phyloP scores from a whole-genome alignment of 139 green algal genomes.

The Raphidocelis subcapitata region DNA sequence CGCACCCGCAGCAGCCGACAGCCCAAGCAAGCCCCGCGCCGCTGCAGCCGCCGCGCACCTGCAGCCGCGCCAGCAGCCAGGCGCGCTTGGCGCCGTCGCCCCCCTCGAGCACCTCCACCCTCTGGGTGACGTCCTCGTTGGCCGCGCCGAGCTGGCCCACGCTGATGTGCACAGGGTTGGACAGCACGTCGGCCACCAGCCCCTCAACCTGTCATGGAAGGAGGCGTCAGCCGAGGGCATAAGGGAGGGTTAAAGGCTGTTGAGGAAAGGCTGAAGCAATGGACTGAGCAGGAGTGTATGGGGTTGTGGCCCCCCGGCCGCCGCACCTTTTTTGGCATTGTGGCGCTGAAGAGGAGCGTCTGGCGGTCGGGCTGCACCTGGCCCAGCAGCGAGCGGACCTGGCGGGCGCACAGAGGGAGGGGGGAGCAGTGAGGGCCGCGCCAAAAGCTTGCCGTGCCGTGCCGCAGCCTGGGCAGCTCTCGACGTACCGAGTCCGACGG shows the following conservation, averaged over 20 bases:
- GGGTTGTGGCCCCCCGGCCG: slow-evolving; percentile 31
- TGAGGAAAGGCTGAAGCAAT: slow-evolving; percentile 75
- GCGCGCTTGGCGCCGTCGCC: slow-evolving; percentile 62
- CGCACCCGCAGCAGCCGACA: no score
- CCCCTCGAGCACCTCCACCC: slow-evolving; percentile 76
- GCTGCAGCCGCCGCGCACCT: no score
- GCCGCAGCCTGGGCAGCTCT: no score
- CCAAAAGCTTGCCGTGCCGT: no score
- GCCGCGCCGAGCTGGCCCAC: slow-evolving; percentile 91
- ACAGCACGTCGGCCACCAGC: slow-evolving; percentile 51
- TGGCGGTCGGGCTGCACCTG: slow-evolving; percentile 93
- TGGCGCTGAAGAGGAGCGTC: slow-evolving; percentile 98
- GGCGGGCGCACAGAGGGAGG: not conserved
- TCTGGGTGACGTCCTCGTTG: slow-evolving; percentile 92
- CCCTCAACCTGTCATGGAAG: slow-evolving; percentile 50
- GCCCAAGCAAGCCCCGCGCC: no score
- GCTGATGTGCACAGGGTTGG: slow-evolving; percentile 34
- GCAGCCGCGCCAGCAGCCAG: slow-evolving; percentile 75
- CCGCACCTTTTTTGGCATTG: slow-evolving; percentile 90
- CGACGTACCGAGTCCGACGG: no score
- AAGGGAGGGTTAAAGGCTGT: slow-evolving; percentile 86
- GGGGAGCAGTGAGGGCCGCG: no score
- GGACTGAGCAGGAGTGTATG: no score
- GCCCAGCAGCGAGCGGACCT: slow-evolving; percentile 38
- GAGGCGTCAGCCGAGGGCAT: no score